phyloP scores from a whole-genome alignment of 2,329 filamentous ascomycete species.

The Neofusicoccum cordaticola region DNA sequence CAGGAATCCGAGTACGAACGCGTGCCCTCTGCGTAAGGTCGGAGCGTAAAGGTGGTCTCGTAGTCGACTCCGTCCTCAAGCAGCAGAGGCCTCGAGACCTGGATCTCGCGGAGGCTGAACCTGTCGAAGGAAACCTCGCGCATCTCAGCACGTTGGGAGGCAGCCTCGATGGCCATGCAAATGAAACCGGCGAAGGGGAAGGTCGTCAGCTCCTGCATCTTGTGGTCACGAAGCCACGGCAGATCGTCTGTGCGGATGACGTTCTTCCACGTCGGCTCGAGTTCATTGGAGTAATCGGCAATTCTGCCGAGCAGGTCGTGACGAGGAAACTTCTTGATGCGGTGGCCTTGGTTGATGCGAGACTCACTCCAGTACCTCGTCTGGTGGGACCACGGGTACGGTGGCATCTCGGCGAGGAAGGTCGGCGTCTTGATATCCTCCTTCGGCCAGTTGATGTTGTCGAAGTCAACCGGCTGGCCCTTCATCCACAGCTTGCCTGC shows the following conservation, averaged over 20 bases:
- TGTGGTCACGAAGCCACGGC: slow-evolving; percentile 27
- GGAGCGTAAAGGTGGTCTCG: background rate
- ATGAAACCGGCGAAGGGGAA: slow-evolving; percentile 33
- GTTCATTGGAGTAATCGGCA: slow-evolving; percentile 23
- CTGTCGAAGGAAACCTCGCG: background rate
- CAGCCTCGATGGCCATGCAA: slow-evolving; percentile 30
- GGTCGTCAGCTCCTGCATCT: slow-evolving; percentile 26
- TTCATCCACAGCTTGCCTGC: slow-evolving; percentile 24
- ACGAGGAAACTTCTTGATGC: slow-evolving; percentile 13
- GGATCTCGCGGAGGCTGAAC: slow-evolving; percentile 7
- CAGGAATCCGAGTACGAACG: slow-evolving; percentile 8
- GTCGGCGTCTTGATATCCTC: slow-evolving; percentile 5
- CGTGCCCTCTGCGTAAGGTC: slow-evolving; percentile 6
- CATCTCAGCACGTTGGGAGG: slow-evolving; percentile 1
- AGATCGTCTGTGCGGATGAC: slow-evolving; percentile 24
- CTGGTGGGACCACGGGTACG: slow-evolving; percentile 29
- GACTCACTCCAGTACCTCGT: slow-evolving; percentile 22
- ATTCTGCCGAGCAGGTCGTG: slow-evolving; percentile 28
- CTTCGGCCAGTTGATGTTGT: slow-evolving; percentile 26
- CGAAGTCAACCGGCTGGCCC: slow-evolving; percentile 21
- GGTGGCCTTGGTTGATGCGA: slow-evolving; percentile 12
- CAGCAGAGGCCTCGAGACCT: background rate
- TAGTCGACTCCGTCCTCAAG: slow-evolving; percentile 10
- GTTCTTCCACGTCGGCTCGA: slow-evolving; percentile 22
- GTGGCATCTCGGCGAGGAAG: slow-evolving; percentile 24